These are phyloP conservation scores for Pichia occidentalis DNA, from an alignment of 805 yeast species.

Conservation along the genomic window DNA sequence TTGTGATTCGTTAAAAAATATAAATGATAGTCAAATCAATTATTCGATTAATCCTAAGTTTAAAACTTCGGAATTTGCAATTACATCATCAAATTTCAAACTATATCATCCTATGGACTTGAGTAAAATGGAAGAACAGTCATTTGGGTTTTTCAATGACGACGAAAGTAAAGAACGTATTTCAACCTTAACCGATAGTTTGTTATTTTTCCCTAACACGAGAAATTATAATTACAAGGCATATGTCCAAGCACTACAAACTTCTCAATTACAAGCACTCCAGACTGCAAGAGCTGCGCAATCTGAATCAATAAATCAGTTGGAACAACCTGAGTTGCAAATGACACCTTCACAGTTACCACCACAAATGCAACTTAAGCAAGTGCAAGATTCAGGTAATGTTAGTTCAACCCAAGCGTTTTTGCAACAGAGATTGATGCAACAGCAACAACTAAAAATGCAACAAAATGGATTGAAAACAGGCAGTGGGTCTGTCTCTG, in stretches of 20 bases:
- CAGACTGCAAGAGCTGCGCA: slow-evolving; percentile 12
- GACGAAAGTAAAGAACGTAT: slow-evolving; percentile 22
- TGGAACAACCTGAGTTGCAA: slow-evolving; percentile 3
- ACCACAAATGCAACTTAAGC: slow-evolving; percentile 26
- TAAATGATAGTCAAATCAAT: slow-evolving; percentile 21
- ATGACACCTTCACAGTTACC: slow-evolving; percentile 10
- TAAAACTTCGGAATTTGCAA: slow-evolving; percentile 9
- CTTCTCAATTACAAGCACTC: slow-evolving; percentile 14
- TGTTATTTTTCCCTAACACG: slow-evolving; percentile 29
- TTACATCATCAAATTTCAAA: slow-evolving; percentile 8
- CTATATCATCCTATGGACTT: slow-evolving; percentile 23
- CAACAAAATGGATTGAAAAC: slow-evolving; percentile 19
- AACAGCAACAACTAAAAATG: slow-evolving; percentile 29
- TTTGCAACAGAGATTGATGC: slow-evolving; percentile 11
- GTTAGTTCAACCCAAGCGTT: slow-evolving; percentile 6
- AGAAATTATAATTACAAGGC: slow-evolving; percentile 27
- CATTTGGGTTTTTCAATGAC: slow-evolving; percentile 10
- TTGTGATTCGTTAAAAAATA: slow-evolving; percentile 22
- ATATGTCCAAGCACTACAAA: slow-evolving; percentile 10
- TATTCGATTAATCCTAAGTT: slow-evolving; percentile 25
- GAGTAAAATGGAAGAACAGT: slow-evolving; percentile 14
- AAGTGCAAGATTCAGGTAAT: slow-evolving; percentile 27
- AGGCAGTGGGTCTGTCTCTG: slow-evolving; percentile 28
- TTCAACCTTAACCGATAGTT: slow-evolving; percentile 26
- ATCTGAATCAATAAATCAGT: background rate